Base-by-base conservation (phyloP, 768 basidiomycete genomes). In the Boletus sensibilis region DNA sequence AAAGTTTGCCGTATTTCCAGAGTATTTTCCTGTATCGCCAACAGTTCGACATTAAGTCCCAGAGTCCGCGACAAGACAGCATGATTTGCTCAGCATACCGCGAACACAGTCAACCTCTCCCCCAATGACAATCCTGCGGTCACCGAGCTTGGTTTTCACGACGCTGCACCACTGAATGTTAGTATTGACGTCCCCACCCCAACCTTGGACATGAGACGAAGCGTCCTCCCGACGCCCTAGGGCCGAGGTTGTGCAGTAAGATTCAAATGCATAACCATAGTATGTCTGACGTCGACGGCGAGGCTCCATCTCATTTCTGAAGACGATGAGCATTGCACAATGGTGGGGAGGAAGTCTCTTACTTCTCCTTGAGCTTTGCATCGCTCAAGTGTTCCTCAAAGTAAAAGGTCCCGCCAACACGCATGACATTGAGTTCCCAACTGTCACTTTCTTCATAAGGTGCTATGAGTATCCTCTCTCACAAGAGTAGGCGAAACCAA, bases 81-180 rank as follows among this genome's bases (percentile, higher is more conserved):
- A 11, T 31, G 3, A 43, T 48, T 25, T 23, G 10, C 9, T 13
- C 25, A 53, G 66, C 75, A 56, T 58, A 90, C 92, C 88, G 69
- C 84, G 78, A 21, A 94, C 84, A 66, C 93, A 96, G 70, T 96
- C 93, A 7, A 96, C 93, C 72, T 95, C 93, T 6, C 94, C 93
- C 1, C 93, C 93, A 45, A 94, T 83, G 55, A 96, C 74, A 49
- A 92, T 73, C 40, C 90, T 77, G 27, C 78, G 81, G 53, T 83
- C 78, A 0, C 86, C 90, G 25, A 94, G 79, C 58, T 90, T 92
- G 5, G 91, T 92, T 70, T 91, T 90, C 43, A 93, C 88, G 50
- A 96, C 86, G 57, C 83, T 86, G 65, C 93, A 94, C 92, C 92
- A 94, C 62, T 94, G 92, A 0, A 90, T 81, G 62, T 93, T 93